phyloP scores from a whole-genome alignment of 2,329 filamentous ascomycete species.

The Scytalidium sp. region DNA sequence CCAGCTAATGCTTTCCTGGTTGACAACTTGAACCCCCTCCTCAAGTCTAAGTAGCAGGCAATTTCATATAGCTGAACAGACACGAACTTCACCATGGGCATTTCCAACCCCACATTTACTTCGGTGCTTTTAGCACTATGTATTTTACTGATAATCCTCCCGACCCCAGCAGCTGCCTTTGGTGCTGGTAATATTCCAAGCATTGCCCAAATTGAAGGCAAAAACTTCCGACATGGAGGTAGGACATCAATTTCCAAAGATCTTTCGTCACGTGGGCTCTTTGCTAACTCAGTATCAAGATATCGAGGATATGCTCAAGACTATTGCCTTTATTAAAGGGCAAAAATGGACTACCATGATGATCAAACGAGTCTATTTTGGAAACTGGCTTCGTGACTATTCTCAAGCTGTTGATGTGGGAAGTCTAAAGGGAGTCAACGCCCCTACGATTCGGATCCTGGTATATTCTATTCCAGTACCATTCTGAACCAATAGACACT shows the following conservation, averaged over 20 bases:
- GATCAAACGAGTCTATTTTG: conserved; percentile 77
- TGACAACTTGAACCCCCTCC: too few relatives aligned
- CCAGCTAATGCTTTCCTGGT: too few relatives aligned
- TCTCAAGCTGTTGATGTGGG: conserved; percentile 81
- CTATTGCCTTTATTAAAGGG: conserved; percentile 70
- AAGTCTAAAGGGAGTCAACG: conserved; percentile 74
- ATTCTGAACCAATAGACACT: conserved; percentile 3
- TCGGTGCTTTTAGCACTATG: conserved; percentile 45
- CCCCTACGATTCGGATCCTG: conserved; percentile 73
- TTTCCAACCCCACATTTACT: conserved; percentile 13
- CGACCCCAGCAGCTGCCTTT: conserved; percentile 57
- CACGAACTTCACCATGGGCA: conserved; percentile 21
- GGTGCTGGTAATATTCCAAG: conserved; percentile 72
- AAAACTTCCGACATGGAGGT: conserved; percentile 70
- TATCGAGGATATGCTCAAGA: conserved; percentile 80
- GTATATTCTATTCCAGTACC: conserved; percentile 31
- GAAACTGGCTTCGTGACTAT: conserved; percentile 85
- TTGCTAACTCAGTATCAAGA: conserved; percentile 40
- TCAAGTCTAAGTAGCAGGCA: too few relatives aligned
- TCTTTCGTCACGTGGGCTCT: not conserved
- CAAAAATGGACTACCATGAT: conserved; percentile 83
- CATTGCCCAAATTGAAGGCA: conserved; percentile 54
- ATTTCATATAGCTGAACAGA: not conserved
- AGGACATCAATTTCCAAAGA: conserved; percentile 6
- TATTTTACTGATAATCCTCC: conserved; percentile 54